phyloP scores from a whole-genome alignment of 2,329 filamentous ascomycete genomes.

The Tolypocladium cylindrosporum region DNA sequence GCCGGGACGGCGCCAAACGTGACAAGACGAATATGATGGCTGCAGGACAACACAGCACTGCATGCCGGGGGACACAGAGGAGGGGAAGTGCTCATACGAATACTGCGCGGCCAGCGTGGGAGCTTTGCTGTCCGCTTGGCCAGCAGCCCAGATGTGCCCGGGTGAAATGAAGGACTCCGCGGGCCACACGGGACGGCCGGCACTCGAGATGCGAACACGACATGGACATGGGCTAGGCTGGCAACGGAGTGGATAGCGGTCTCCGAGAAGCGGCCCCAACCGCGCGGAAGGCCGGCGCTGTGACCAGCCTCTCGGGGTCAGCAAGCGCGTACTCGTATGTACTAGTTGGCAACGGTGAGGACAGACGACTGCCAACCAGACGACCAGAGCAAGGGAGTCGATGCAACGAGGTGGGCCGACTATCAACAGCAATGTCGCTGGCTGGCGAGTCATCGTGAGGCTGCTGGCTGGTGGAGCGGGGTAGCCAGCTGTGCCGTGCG shows the following conservation, averaged over 20 bases:
- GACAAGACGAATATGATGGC: conserved; percentile 29
- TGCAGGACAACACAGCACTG: conserved; percentile 36
- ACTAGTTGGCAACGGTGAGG: background rate
- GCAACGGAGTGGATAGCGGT: background rate
- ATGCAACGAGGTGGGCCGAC: background rate
- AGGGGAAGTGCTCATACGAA: background rate
- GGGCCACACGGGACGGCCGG: background rate
- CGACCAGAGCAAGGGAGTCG: background rate
- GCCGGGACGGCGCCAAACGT: conserved; percentile 16
- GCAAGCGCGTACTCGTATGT: background rate
- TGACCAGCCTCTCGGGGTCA: background rate
- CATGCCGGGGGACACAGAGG: conserved; percentile 12
- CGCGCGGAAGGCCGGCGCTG: background rate
- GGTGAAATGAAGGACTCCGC: background rate
- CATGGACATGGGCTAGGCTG: background rate
- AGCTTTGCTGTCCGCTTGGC: background rate
- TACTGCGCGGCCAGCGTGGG: background rate
- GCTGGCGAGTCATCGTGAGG: background rate
- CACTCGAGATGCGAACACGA: background rate
- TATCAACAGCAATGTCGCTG: background rate
- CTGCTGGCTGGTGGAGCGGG: background rate
- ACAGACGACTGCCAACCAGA: background rate
- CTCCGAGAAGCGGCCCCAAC: background rate
- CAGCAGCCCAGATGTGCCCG: background rate
- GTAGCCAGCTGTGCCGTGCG: background rate